Evolutionary conservation across 768 basidiomycete species (phyloP), one percentile per base, ranked within the genome.

Genomic region (Suillus clintonianus): DNA sequence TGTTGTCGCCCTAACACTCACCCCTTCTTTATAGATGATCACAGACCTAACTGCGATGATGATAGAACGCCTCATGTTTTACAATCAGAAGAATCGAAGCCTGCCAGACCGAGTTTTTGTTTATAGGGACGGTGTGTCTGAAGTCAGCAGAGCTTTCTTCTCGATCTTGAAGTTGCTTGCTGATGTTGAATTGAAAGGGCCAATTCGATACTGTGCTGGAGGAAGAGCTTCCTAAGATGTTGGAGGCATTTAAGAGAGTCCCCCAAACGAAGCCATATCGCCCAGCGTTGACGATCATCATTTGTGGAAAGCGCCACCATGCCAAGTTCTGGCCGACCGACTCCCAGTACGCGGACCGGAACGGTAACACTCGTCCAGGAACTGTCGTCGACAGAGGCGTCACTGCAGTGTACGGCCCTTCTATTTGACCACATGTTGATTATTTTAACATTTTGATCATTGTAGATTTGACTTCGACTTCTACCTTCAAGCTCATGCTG

Each of bases 91-190:
- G 71, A 90, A 84, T 65, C 83, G 74, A 63, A 61, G 68, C 0
- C 79, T 94, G 1, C 93, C 93, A 0, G 82, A 87, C 1, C 82
- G 91, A 4, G 81, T 95, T 7, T 76, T 89, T 39, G 80, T 94
- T 8, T 95, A 87, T 68, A 86, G 93, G 17, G 91, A 94, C 74
- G 93, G 92, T 45, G 91, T 93, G 4, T 92, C 91, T 1, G 90
- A 91, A 81, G 91, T 89, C 63, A 14, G 83, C 70, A 6, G 27
- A 45, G 15, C 53, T 19, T 37, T 27, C 51, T 32, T 41, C 17
- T 54, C 56, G 10, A 57, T 41, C 27, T 41, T 57, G 24, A 57
- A 4, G 17, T 24, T n/a, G 22, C 45, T 32, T 36, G 43, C 24
- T 39, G 2, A 15, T 36, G 57, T 66, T 45, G 9, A 19, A 27